Evolutionary conservation across 2,329 filamentous ascomycete genomes (phyloP).

Genomic region (Botrytis sinoallii): DNA sequence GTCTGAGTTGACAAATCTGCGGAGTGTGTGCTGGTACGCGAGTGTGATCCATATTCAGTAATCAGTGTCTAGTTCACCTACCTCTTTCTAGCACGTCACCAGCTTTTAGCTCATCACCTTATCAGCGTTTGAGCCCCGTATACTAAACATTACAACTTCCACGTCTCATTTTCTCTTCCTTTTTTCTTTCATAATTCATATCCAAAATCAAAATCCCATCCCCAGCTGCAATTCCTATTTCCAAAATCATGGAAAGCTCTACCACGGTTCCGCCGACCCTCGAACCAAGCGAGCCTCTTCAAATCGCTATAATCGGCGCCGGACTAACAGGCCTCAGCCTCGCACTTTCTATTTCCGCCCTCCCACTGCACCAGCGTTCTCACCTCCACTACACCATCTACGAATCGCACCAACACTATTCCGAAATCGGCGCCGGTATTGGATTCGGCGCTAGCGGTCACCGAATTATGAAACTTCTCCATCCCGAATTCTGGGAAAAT

Average conservation of each 20-base stretch:
- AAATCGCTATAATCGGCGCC: slow-evolving; percentile 1
- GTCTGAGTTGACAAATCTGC: not conserved
- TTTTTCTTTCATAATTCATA: too few species aligned
- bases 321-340: not conserved
- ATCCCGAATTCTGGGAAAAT: not conserved
- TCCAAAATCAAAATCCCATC: not conserved
- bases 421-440: slow-evolving; percentile 1
- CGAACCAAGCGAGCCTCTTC: not conserved
- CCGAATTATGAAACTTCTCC: slow-evolving; percentile 5
- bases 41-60: not conserved
- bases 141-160: not conserved
- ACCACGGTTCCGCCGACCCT: not conserved
- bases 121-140: not conserved
- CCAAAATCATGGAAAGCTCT: not conserved
- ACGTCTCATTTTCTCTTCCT: too few species aligned
- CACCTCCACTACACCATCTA: slow-evolving; percentile 6
- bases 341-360: not conserved
- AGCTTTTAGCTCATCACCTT: not conserved
- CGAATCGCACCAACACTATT: not conserved
- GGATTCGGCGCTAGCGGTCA: slow-evolving; percentile 7
- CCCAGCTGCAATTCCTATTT: too few species aligned
- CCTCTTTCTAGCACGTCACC: not conserved
- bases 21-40: too few species aligned
- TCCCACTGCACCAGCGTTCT: not conserved
- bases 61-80: not conserved